These are phyloP conservation scores for Gentiana straminea DNA, from an alignment of 257 asterid species.

Conservation along the genomic window DNA sequence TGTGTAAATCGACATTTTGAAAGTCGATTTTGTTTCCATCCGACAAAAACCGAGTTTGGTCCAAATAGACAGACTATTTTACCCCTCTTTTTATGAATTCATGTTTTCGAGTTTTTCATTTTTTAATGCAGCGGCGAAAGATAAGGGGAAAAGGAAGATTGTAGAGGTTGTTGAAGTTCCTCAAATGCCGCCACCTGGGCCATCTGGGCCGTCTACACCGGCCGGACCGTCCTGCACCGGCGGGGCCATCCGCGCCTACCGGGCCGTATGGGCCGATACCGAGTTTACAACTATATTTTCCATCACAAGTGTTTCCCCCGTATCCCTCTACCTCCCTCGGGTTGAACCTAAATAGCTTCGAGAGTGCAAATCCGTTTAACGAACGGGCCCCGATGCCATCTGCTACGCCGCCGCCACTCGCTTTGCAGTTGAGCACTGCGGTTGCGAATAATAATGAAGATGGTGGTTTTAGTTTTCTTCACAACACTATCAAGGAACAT, in stretches of 20 bases:
- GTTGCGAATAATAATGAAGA: no score
- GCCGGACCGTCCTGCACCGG: no score
- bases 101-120: neutral
- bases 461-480: neutral
- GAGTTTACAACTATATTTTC: neutral
- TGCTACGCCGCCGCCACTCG: slow-evolving; percentile 17
- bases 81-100: no score
- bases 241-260: no score
- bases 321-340: neutral
- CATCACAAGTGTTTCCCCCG: neutral
- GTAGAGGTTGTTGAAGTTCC: neutral
- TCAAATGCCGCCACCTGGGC: neutral
- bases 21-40: no score
- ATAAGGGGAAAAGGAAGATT: neutral
- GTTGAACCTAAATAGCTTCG: slow-evolving; percentile 1
- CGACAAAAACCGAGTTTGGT: no score
- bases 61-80: no score
- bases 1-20: no score
- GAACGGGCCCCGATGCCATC: slow-evolving; percentile 11
- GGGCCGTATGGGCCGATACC: no score
- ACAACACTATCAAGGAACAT: neutral
- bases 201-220: no score
- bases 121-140: neutral
- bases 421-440: no score
- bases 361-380: neutral